Conservation (phyloP, 371 early-diverging fungal species). For the Choanephora cucurbitarum region DNA sequence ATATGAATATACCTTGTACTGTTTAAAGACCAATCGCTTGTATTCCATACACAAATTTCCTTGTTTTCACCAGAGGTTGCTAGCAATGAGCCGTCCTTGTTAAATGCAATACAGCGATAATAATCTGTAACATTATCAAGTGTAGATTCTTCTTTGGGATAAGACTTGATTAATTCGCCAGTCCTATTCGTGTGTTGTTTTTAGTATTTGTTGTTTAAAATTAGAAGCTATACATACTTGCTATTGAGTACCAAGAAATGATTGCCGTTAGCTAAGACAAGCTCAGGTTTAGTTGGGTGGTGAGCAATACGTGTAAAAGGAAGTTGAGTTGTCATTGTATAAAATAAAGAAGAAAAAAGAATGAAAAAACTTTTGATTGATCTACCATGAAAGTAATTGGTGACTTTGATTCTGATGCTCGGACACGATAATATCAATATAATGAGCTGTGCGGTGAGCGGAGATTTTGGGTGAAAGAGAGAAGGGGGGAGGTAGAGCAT, state of each 20-base stretch:
- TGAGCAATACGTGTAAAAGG: conserved; percentile 58
- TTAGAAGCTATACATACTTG: conserved; percentile 36
- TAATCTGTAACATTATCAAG: conserved; percentile 37
- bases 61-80: conserved; percentile 78
- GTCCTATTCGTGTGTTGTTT: conserved; percentile 26
- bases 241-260: conserved; percentile 61
- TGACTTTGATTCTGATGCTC: conserved; percentile 14
- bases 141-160: conserved; percentile 33
- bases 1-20: conserved; percentile 41
- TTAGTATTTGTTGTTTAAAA: background rate
- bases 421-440: background rate
- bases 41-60: conserved; percentile 67
- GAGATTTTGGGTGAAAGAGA: background rate
- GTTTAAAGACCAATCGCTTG: conserved; percentile 59
- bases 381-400: background rate
- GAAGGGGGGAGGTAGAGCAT: background rate
- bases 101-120: conserved; percentile 63
- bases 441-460: background rate
- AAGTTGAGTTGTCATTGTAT: conserved; percentile 36
- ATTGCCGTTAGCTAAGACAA: conserved; percentile 62
- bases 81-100: conserved; percentile 58
- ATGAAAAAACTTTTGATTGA: conserved; percentile 7
- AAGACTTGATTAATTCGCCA: conserved; percentile 44
- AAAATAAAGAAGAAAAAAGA: background rate
- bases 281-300: conserved; percentile 52